Conservation (phyloP, 2,329 filamentous ascomycete genomes). For the Exophiala calicioides region DNA sequence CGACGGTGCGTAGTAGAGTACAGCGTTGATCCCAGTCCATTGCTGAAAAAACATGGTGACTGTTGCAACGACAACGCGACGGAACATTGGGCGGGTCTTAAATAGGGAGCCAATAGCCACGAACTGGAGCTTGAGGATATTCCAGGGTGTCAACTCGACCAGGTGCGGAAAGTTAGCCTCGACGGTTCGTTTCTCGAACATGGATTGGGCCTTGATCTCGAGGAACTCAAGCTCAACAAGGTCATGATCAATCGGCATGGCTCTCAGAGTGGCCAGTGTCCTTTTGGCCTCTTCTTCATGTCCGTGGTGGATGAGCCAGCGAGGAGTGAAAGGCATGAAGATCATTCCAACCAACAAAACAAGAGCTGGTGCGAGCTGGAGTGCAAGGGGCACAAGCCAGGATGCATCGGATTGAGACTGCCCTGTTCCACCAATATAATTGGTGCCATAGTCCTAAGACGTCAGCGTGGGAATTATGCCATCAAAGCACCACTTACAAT, state of each 20-base stretch:
- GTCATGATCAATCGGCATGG: slow-evolving; percentile 34
- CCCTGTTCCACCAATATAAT: slow-evolving; percentile 67
- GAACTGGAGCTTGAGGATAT: slow-evolving; percentile 67
- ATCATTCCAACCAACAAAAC: slow-evolving; percentile 41
- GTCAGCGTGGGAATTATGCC: slow-evolving; percentile 17
- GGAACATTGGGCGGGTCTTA: slow-evolving; percentile 50
- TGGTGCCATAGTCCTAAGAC: slow-evolving; percentile 46
- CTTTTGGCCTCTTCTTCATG: slow-evolving; percentile 66
- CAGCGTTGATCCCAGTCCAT: slow-evolving; percentile 53
- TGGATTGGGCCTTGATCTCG: slow-evolving; percentile 77
- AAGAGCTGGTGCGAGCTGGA: slow-evolving; percentile 48
- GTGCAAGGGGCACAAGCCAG: slow-evolving; percentile 69
- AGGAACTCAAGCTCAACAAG: slow-evolving; percentile 60
- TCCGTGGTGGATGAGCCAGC: slow-evolving; percentile 69
- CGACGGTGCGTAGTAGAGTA: slow-evolving; percentile 43
- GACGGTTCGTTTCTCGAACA: slow-evolving; percentile 73
- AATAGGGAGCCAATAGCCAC: slow-evolving; percentile 40
- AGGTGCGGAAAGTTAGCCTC: slow-evolving; percentile 69
- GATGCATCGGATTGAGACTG: slow-evolving; percentile 63
- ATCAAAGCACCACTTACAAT: slow-evolving; percentile 27
- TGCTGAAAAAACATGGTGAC: slow-evolving; percentile 45
- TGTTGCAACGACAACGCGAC: slow-evolving; percentile 39
- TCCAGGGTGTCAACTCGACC: slow-evolving; percentile 60
- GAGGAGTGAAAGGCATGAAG: slow-evolving; percentile 57
- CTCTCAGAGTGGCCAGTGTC: slow-evolving; percentile 65